Evolutionary conservation across 257 asterid genomes (phyloP).

Genomic region (Ilex asprella): DNA sequence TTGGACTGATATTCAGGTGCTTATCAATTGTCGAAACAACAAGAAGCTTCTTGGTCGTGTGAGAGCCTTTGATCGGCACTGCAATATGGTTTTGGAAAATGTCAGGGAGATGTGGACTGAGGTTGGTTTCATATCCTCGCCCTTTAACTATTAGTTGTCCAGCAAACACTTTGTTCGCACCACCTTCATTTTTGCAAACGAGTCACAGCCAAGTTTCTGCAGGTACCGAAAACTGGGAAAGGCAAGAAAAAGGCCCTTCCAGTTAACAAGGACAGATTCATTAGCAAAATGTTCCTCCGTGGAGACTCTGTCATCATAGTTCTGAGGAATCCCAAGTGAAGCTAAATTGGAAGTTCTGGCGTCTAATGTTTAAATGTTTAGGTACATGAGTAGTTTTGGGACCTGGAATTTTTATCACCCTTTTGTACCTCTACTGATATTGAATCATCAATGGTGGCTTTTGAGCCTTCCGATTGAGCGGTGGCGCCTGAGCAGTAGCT

Average conservation of each 20-base stretch:
- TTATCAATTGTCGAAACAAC: conserved; percentile 71
- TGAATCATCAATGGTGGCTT: too few species aligned
- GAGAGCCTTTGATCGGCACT: conserved; percentile 85
- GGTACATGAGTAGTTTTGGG: too few species aligned
- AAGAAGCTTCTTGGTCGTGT: conserved; percentile 82
- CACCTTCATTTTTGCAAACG: neutral
- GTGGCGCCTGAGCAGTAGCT: too few species aligned
- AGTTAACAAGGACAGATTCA: conserved; percentile 75
- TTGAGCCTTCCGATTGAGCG: too few species aligned
- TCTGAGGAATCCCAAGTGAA: conserved; percentile 70
- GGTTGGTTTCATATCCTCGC: conserved; percentile 27
- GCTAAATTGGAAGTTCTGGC: conserved; percentile 20
- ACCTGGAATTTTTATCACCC: too few species aligned
- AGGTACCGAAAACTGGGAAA: conserved; percentile 91
- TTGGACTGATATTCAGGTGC: conserved; percentile 5
- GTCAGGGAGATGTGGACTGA: conserved; percentile 94
- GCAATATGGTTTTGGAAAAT: conserved; percentile 89
- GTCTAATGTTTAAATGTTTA: neutral
- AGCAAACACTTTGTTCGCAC: neutral
- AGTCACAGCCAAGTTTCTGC: neutral
- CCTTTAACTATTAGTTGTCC: too few species aligned
- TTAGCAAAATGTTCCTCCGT: conserved; percentile 87
- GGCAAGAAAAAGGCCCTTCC: conserved; percentile 91
- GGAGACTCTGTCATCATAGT: conserved; percentile 92
- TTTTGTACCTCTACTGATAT: too few species aligned